Percentiles rank a stretch among this genome's conserved stretches.
phyloP scores from a whole-genome alignment of 2,329 filamentous ascomycete species.

The Cordyceps pruinosa region DNA sequence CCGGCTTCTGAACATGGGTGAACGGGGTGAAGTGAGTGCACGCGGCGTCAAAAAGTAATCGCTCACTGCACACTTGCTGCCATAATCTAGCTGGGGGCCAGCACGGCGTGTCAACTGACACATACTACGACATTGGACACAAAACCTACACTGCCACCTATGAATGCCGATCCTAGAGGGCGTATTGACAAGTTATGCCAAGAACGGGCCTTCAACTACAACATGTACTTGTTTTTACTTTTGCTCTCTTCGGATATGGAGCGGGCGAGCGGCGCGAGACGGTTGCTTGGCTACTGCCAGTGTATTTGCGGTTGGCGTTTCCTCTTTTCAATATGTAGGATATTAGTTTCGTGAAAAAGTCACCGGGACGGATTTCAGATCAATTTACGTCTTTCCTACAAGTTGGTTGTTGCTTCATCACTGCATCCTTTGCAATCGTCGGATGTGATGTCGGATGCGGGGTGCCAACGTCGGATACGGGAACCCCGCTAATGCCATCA shows the following conservation, averaged over 20 bases:
- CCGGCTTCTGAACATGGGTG: conserved; percentile 53
- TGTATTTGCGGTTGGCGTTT: background rate
- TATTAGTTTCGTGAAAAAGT: background rate
- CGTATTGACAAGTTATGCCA: no score
- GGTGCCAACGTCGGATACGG: background rate
- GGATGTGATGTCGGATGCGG: no score
- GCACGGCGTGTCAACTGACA: background rate
- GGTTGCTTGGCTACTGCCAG: background rate
- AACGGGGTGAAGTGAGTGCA: conserved; percentile 57
- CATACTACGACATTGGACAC: background rate
- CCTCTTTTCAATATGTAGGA: background rate
- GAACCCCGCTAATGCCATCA: conserved; percentile 3
- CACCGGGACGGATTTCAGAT: background rate
- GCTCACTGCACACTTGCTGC: background rate
- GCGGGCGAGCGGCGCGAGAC: background rate
- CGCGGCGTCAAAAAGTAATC: conserved; percentile 43
- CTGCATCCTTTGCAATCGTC: background rate
- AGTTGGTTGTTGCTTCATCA: background rate
- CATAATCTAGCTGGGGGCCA: background rate
- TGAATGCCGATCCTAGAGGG: background rate
- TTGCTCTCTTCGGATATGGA: background rate
- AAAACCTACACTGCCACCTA: background rate
- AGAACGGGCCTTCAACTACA: no score
- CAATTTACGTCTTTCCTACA: background rate
- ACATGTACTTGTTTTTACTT: background rate